Evolutionary conservation across 129 eudicot species (phyloP).

Genomic region (Flaveria trinervia): DNA sequence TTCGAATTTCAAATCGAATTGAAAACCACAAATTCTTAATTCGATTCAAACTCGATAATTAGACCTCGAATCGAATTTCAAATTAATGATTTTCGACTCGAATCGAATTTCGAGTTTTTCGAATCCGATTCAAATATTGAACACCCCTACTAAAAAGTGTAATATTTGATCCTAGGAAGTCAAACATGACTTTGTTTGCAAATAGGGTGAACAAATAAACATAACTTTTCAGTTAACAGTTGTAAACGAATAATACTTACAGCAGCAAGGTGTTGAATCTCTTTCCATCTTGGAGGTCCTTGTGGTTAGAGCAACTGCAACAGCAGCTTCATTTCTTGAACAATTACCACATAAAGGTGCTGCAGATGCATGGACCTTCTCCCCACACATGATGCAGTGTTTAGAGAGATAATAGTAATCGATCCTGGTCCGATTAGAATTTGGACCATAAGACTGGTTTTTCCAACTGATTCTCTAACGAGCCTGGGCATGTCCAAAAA

Average conservation of each 20-base stretch:
- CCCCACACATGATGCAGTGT: conserved; percentile 84
- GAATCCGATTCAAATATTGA: too few relatives aligned
- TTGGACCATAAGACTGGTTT: conserved; percentile 40
- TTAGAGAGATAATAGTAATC: conserved; percentile 83
- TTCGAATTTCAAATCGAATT: too few relatives aligned
- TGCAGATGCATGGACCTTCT: conserved; percentile 59
- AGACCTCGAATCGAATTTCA: too few relatives aligned
- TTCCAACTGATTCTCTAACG: conserved; percentile 61
- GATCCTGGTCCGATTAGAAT: conserved; percentile 66
- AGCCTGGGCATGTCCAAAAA: conserved; percentile 81
- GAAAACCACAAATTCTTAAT: too few relatives aligned
- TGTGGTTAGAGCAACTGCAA: conserved; percentile 58
- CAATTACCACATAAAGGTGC: conserved; percentile 62
- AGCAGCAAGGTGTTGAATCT: conserved; percentile 85
- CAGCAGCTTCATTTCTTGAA: conserved; percentile 56
- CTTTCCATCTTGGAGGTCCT: conserved; percentile 76
- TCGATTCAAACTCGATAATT: too few relatives aligned
- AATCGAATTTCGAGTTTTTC: too few relatives aligned
- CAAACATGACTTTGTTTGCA: background rate
- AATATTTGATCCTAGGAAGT: background rate
- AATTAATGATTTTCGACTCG: too few relatives aligned
- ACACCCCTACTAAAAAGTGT: background rate
- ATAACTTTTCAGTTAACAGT: conserved; percentile 4
- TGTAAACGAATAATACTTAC: conserved; percentile 48
- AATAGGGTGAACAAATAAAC: background rate